Evolutionary conservation across 768 basidiomycete species (phyloP).

Genomic region (Lactifluus subvellereus): DNA sequence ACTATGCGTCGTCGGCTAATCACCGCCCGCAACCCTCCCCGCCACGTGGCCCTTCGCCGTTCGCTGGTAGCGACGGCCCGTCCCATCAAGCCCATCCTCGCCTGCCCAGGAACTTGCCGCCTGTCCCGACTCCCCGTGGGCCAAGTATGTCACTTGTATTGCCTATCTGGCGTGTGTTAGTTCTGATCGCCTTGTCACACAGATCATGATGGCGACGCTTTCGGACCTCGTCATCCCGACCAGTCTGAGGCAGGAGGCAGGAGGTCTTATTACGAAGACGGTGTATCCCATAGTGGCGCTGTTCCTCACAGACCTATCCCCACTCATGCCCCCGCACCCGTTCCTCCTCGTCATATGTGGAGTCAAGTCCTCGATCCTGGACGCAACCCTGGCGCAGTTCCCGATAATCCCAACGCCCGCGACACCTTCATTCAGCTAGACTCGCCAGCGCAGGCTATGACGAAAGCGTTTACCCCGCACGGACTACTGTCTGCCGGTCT

Average conservation of each 20-base stretch:
- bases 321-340: constrained; percentile 25
- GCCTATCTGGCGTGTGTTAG: not conserved
- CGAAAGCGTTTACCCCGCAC: constrained; percentile 92
- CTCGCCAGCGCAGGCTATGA: constrained; percentile 63
- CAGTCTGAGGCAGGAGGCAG: constrained; percentile 42
- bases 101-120: constrained; percentile 26
- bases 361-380: constrained; percentile 79
- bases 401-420: constrained; percentile 31
- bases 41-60: constrained; percentile 21
- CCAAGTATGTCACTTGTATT: constrained; percentile 15
- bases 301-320: constrained; percentile 11
- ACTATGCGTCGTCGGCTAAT: constrained; percentile 18
- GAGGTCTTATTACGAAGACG: constrained; percentile 55
- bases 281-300: constrained; percentile 14
- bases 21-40: constrained; percentile 13
- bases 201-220: constrained; percentile 36
- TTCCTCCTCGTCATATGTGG: constrained; percentile 73
- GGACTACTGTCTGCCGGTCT: constrained; percentile 92
- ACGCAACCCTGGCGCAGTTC: constrained; percentile 41
- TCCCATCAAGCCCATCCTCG: constrained; percentile 15
- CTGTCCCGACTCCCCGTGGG: constrained; percentile 19
- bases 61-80: constrained; percentile 6
- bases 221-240: constrained; percentile 48
- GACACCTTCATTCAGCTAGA: constrained; percentile 76
- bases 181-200: constrained; percentile 6